phyloP scores from a whole-genome alignment of 1,139 yeast genomes.

The Schwanniomyces etchellsii region DNA sequence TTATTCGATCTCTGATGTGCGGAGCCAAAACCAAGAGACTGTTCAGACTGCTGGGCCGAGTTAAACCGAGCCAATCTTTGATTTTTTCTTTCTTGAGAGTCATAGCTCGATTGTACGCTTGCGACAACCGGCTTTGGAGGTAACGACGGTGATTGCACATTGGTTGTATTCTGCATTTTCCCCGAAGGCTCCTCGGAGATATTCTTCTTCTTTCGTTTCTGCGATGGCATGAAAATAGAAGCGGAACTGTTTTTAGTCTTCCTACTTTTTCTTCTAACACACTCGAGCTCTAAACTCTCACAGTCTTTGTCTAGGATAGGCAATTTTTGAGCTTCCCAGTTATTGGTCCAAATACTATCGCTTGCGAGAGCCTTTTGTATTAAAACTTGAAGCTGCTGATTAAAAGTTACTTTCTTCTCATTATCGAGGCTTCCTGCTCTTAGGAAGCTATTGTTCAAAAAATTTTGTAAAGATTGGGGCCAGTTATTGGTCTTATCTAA shows the following conservation, averaged over 20 bases:
- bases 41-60: neutral
- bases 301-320: constrained; percentile 40
- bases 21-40: constrained; percentile 9
- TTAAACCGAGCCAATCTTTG: constrained; percentile 48
- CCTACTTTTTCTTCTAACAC: constrained; percentile 5
- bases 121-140: neutral
- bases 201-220: constrained; percentile 1
- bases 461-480: constrained; percentile 29
- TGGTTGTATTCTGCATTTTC: neutral
- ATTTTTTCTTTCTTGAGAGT: constrained; percentile 35
- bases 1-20: neutral
- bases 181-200: neutral
- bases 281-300: constrained; percentile 12
- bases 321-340: constrained; percentile 54
- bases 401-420: constrained; percentile 17
- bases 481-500: constrained; percentile 12
- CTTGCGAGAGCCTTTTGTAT: constrained; percentile 39
- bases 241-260: constrained; percentile 2
- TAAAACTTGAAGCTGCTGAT: constrained; percentile 23
- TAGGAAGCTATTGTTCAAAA: constrained; percentile 23
- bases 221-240: constrained; percentile 3
- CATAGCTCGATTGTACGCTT: constrained; percentile 6
- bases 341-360: constrained; percentile 44
- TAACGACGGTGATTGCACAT: neutral
- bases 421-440: constrained; percentile 16